Conservation (phyloP, 2,329 filamentous ascomycete species). For the Claviceps fusiformis region DNA sequence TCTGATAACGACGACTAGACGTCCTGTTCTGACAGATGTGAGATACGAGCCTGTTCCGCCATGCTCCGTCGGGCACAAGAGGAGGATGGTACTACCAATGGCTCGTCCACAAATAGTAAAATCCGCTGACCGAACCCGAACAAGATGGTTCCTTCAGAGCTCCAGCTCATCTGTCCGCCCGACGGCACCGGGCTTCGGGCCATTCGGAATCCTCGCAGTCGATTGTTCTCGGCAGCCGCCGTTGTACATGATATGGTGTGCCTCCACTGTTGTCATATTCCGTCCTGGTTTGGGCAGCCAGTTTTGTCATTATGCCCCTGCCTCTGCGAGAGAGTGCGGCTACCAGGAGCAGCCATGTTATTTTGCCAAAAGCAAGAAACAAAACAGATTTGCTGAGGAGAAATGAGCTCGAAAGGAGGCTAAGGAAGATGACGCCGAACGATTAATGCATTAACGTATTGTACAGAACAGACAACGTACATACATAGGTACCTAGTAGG, state of each 20-base stretch:
- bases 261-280: neutral
- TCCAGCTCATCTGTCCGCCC: neutral
- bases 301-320: neutral
- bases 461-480: neutral
- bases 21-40: neutral
- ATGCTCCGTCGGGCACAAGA: constrained; percentile 1
- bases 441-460: neutral
- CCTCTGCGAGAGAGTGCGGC: neutral
- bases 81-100: neutral
- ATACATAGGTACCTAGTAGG: neutral
- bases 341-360: neutral
- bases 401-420: neutral
- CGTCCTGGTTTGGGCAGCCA: neutral
- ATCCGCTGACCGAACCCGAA: neutral
- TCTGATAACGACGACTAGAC: neutral
- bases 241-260: neutral
- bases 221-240: neutral
- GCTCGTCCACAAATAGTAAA: neutral
- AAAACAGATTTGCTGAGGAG: neutral
- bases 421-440: neutral
- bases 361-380: neutral
- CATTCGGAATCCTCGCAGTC: neutral
- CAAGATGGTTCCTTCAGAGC: neutral
- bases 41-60: neutral
- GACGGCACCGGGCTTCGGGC: neutral